A percentile compares a stretch with the other conserved stretches of the same genome.
These are phyloP conservation scores for Xylariaceae sp. DNA, from an alignment of 2,329 filamentous ascomycete species.

Conservation along the genomic window DNA sequence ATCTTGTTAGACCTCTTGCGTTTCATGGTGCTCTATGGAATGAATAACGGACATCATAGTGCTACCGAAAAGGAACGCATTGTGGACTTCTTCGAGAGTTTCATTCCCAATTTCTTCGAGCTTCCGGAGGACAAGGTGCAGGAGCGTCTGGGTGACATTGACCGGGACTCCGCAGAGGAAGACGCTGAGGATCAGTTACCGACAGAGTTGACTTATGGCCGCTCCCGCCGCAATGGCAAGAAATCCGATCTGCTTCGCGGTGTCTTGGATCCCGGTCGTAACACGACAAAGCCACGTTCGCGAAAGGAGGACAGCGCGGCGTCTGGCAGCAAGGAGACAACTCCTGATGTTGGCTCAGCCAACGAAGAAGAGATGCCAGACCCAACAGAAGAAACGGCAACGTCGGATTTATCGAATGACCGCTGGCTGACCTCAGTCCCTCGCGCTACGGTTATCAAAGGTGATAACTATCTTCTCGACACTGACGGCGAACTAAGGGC, in stretches of 20 bases:
- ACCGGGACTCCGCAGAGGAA: constrained; percentile 67
- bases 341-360: constrained; percentile 73
- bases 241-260: constrained; percentile 78
- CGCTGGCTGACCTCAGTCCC: constrained; percentile 60
- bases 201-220: constrained; percentile 64
- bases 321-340: constrained; percentile 79
- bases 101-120: constrained; percentile 72
- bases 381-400: constrained; percentile 49
- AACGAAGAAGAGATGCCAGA: constrained; percentile 72
- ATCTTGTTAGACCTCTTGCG: constrained; percentile 59
- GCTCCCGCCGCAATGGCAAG: constrained; percentile 66
- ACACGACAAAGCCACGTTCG: constrained; percentile 62
- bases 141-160: constrained; percentile 61
- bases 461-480: constrained; percentile 52
- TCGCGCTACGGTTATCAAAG: constrained; percentile 48
- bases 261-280: constrained; percentile 73
- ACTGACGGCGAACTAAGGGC: constrained; percentile 61
- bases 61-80: constrained; percentile 69
- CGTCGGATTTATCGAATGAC: constrained; percentile 60
- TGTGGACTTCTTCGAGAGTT: constrained; percentile 69
- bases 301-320: constrained; percentile 77
- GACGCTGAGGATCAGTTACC: constrained; percentile 69
- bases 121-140: constrained; percentile 65
- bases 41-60: constrained; percentile 66
- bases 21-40: constrained; percentile 59